Base-by-base conservation (phyloP, 108 stramenopile genomes). In the Nitzschia palea region DNA sequence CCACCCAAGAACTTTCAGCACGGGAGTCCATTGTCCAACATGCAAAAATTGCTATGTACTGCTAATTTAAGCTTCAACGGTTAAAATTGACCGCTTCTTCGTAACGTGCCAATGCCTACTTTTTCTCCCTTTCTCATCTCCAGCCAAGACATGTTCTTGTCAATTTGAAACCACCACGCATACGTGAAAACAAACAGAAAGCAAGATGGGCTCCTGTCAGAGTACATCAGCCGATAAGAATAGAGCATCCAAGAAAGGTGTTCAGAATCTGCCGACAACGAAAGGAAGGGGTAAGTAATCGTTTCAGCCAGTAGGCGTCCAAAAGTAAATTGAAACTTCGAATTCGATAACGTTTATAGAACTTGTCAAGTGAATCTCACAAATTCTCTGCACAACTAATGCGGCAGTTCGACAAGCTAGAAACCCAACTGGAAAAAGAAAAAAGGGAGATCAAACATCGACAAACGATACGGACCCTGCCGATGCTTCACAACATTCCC, bases 191-290 rank as follows among this genome's bases (percentile, higher is more conserved):
- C 1, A 23, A 17, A 54, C 15, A 22, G 28, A 23, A 37, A 60
- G 9, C 59, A 44, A 58, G 9, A 70, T 70, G 68, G 68, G 68
- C 51, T 70, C 22, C 51, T 37, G 58, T 36, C 68, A 70, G 34
- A 70, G 68, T 35, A 51, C 31, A 20, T 47, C 58, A 10, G 66
- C 42, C 30, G 44, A 4, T 26, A 36, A 3, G 3, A 23, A 22
- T 37, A n/a, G 18, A 40, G 22, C 58, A 22, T 23, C 12, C 6
- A 3, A 18, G 18, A 60, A 60, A 40, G 58, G 17, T 3, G 37
- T 18, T 23, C 34, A 9, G 6, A 17, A 5, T 23, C 20, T 42
- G 58, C 37, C 37, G n/a, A 42, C 6, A 12, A 9, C 37, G 9
- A 25, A 33, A 8, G n/a, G 3, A 8, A 36, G 10, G 35, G 37